Conservation (phyloP, 352 stramenopile species). For the Ophiocytium majus region DNA sequence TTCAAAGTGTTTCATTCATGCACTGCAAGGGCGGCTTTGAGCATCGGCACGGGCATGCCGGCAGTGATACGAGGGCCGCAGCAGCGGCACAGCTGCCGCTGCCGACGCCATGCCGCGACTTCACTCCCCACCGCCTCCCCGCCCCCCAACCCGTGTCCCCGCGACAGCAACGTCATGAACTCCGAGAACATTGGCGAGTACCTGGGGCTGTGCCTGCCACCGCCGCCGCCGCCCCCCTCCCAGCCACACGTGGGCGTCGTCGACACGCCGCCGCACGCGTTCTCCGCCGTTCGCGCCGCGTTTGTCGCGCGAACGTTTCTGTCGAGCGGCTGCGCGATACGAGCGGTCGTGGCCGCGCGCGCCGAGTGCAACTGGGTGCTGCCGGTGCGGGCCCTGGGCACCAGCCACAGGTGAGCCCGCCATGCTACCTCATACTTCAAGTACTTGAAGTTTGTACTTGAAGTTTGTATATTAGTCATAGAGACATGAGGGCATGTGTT, state of each 20-base stretch:
- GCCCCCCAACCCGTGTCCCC: not conserved
- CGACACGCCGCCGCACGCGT: constrained; percentile 43
- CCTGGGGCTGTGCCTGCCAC: constrained; percentile 31
- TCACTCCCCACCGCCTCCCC: not conserved
- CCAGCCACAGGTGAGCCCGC: constrained; percentile 34
- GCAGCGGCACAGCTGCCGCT: too few relatives aligned
- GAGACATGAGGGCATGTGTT: too few relatives aligned
- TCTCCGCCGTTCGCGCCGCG: not conserved
- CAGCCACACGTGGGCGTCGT: constrained; percentile 45
- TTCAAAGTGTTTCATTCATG: too few relatives aligned
- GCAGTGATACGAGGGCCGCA: too few relatives aligned
- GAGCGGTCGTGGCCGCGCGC: constrained; percentile 30
- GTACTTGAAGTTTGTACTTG: too few relatives aligned
- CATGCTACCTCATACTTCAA: not conserved
- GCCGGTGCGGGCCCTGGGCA: constrained; percentile 30
- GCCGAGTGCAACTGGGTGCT: constrained; percentile 47
- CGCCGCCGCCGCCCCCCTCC: constrained; percentile 27
- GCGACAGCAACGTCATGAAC: constrained; percentile 54
- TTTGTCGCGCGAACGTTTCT: constrained; percentile 24
- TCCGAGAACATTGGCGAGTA: constrained; percentile 41
- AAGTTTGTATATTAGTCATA: too few relatives aligned
- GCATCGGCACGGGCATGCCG: too few relatives aligned
- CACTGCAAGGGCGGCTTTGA: too few relatives aligned
- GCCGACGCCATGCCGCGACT: too few relatives aligned
- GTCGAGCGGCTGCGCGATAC: constrained; percentile 27